Evolutionary conservation across 2,329 filamentous ascomycete genomes (phyloP).

Genomic region (Pyricularia pennisetigena): DNA sequence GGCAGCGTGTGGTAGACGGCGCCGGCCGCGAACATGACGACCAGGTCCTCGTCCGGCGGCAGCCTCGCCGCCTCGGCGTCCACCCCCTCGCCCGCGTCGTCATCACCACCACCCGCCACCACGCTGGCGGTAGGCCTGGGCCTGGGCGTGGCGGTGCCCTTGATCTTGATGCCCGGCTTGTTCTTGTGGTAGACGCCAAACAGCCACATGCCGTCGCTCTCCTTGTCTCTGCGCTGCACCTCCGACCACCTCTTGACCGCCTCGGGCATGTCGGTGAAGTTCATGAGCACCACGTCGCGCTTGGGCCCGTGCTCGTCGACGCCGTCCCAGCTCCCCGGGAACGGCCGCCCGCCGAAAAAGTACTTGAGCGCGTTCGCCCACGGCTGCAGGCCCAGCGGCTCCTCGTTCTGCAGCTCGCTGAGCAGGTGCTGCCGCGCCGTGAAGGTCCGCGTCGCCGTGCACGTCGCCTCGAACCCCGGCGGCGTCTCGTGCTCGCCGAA

Average conservation of each 20-base stretch:
- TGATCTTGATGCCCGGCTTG: conserved; percentile 26
- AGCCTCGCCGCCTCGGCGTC: conserved; percentile 13
- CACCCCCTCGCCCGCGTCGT: conserved; percentile 22
- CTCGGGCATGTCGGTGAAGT: conserved; percentile 30
- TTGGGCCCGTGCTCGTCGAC: conserved; percentile 40
- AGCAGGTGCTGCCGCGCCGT: conserved; percentile 30
- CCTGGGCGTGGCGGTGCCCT: conserved; percentile 22
- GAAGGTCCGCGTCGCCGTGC: conserved; percentile 24
- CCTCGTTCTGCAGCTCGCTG: conserved; percentile 27
- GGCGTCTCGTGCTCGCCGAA: conserved; percentile 20
- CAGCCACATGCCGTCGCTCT: conserved; percentile 21
- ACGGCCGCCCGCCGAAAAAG: conserved; percentile 28
- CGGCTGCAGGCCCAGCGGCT: conserved; percentile 27
- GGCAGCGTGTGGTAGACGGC: conserved; percentile 39
- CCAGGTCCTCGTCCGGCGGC: conserved; percentile 20
- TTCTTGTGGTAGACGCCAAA: conserved; percentile 31
- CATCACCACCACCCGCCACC: conserved; percentile 16
- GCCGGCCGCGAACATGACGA: conserved; percentile 42
- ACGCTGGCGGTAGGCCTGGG: conserved; percentile 16
- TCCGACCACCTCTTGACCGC: conserved; percentile 38
- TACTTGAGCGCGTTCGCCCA: conserved; percentile 29
- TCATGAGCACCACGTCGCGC: conserved; percentile 36
- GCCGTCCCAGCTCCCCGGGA: conserved; percentile 43
- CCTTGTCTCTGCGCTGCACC: conserved; percentile 18
- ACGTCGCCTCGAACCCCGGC: conserved; percentile 21